Conservation (phyloP, 371 early-diverging fungal species). For the Rhizopus sp. region DNA sequence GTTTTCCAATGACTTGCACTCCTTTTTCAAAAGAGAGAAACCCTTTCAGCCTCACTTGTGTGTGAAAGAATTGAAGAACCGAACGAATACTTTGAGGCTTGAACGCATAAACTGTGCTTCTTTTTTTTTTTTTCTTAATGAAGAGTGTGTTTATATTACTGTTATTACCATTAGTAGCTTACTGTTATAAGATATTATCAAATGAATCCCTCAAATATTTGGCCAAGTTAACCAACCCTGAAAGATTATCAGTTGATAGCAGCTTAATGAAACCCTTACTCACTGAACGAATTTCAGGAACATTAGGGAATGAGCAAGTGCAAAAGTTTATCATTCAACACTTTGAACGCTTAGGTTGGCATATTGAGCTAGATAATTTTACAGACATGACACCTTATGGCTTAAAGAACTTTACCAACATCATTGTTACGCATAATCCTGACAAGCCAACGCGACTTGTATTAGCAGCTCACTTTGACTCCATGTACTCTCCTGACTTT, state of each 20-base stretch:
- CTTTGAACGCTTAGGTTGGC: conserved; percentile 70
- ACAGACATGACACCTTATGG: conserved; percentile 77
- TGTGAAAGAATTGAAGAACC: too few relatives aligned
- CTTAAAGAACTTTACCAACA: conserved; percentile 75
- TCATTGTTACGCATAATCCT: conserved; percentile 86
- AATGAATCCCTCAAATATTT: conserved; percentile 23
- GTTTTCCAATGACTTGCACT: too few relatives aligned
- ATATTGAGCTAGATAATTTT: conserved; percentile 82
- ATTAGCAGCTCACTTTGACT: conserved; percentile 93
- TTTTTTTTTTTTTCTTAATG: conserved; percentile 4
- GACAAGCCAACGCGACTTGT: conserved; percentile 72
- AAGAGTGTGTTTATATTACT: background rate
- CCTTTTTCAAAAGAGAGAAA: too few relatives aligned
- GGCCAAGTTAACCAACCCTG: conserved; percentile 13
- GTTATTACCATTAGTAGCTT: background rate
- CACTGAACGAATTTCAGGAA: conserved; percentile 77
- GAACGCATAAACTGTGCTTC: background rate
- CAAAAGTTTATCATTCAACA: conserved; percentile 67
- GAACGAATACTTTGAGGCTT: background rate
- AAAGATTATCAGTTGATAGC: conserved; percentile 42
- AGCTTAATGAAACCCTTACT: conserved; percentile 65
- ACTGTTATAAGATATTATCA: conserved; percentile 16
- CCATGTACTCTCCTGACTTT: conserved; percentile 68
- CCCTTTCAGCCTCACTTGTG: too few relatives aligned
- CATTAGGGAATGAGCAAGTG: conserved; percentile 68